phyloP scores from a whole-genome alignment of 208 protist genomes.

The Tritrichomonas musculus region DNA sequence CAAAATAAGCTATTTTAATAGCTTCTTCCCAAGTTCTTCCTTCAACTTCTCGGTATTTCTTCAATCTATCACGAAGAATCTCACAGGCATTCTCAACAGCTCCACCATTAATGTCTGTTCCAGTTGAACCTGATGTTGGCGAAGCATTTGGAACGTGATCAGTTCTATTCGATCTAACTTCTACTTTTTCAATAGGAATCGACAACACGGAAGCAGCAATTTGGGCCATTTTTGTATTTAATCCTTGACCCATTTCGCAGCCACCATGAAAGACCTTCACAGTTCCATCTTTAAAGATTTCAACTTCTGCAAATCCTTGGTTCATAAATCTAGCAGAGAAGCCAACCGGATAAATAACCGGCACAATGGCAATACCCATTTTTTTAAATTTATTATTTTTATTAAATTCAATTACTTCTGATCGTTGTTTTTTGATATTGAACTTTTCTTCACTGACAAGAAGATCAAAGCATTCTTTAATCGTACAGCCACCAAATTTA shows the following conservation, averaged over 20 bases:
- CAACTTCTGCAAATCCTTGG: slow-evolving; percentile 53
- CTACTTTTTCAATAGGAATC: neutral
- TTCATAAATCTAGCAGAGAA: slow-evolving; percentile 61
- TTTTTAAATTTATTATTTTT: slow-evolving; percentile 61
- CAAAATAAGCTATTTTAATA: slow-evolving; percentile 50
- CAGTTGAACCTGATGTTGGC: slow-evolving; percentile 60
- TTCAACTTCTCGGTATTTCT: slow-evolving; percentile 23
- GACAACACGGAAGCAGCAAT: neutral
- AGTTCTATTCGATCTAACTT: slow-evolving; percentile 40
- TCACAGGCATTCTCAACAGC: slow-evolving; percentile 63
- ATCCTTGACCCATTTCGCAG: slow-evolving; percentile 55
- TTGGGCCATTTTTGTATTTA: slow-evolving; percentile 45
- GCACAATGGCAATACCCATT: slow-evolving; percentile 63
- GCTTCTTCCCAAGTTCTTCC: slow-evolving; percentile 37
- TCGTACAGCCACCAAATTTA: neutral
- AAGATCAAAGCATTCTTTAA: neutral
- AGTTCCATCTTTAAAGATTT: slow-evolving; percentile 53
- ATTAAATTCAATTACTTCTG: slow-evolving; percentile 56
- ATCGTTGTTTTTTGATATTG: neutral
- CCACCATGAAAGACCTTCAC: slow-evolving; percentile 52
- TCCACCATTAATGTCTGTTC: slow-evolving; percentile 67
- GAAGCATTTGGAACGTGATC: slow-evolving; percentile 54
- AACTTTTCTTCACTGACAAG: neutral
- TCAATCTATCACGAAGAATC: slow-evolving; percentile 47
- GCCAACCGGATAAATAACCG: slow-evolving; percentile 68